A percentile compares a stretch with the other conserved stretches of the same genome.
Evolutionary conservation across 352 stramenopile species (phyloP).

Genomic region (Pseudoperonospora humuli): DNA sequence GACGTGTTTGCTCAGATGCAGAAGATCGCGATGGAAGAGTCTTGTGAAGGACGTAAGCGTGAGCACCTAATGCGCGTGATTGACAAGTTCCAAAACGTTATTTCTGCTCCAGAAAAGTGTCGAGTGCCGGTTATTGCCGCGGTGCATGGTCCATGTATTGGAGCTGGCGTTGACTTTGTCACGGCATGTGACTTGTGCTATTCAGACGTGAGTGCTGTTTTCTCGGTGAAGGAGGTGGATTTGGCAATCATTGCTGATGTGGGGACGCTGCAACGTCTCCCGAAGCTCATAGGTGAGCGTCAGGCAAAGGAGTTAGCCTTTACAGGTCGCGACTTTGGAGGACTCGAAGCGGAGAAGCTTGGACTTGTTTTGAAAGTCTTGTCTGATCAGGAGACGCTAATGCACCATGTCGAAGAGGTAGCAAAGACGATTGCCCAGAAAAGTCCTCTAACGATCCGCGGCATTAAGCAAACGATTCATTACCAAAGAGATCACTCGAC

Average conservation of each 20-base stretch:
- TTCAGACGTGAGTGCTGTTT: slow-evolving; percentile 70
- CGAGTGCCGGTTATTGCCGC: slow-evolving; percentile 80
- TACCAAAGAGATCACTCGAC: slow-evolving; percentile 85
- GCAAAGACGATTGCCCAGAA: slow-evolving; percentile 69
- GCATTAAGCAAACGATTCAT: slow-evolving; percentile 84
- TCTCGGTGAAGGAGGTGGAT: slow-evolving; percentile 86
- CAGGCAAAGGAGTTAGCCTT: slow-evolving; percentile 80
- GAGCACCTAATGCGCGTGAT: slow-evolving; percentile 77
- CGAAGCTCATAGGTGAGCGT: slow-evolving; percentile 79
- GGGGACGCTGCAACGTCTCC: slow-evolving; percentile 80
- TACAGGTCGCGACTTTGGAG: slow-evolving; percentile 76
- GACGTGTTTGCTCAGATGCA: slow-evolving; percentile 78
- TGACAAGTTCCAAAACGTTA: slow-evolving; percentile 70
- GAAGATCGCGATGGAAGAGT: slow-evolving; percentile 41
- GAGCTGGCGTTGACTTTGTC: slow-evolving; percentile 83
- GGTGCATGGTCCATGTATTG: slow-evolving; percentile 76
- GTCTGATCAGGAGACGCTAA: slow-evolving; percentile 48
- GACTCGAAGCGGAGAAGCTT: slow-evolving; percentile 61
- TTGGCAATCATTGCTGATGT: slow-evolving; percentile 86
- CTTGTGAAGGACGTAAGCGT: slow-evolving; percentile 74
- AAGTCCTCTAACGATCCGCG: slow-evolving; percentile 78
- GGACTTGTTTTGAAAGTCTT: slow-evolving; percentile 74
- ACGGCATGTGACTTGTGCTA: slow-evolving; percentile 83
- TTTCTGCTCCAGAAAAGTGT: slow-evolving; percentile 79
- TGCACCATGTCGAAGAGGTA: slow-evolving; percentile 44